Evolutionary conservation across 2,329 filamentous ascomycete species (phyloP).

Genomic region (Colletotrichum higginsianum): DNA sequence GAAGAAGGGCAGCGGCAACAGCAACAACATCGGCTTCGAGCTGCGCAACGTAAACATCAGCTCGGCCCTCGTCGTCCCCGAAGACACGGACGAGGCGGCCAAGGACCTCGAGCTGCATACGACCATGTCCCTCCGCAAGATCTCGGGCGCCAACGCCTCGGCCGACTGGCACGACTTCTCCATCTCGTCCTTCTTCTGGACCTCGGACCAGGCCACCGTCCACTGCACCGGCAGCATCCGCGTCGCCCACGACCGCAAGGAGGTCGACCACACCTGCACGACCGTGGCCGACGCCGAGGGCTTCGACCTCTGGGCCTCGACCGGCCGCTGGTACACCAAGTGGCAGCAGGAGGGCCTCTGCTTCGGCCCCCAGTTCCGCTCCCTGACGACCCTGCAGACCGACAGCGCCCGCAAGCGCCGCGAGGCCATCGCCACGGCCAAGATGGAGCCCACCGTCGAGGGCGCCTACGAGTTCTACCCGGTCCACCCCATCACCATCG

Average conservation of each 20-base stretch:
- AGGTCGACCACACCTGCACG: neutral
- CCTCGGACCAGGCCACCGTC: neutral
- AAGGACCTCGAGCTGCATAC: too few relatives aligned
- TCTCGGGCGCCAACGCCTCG: slow-evolving; percentile 13
- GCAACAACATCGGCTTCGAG: slow-evolving; percentile 34
- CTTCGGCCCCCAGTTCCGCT: slow-evolving; percentile 10
- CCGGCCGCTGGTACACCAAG: neutral
- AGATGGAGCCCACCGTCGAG: neutral
- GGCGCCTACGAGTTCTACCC: neutral
- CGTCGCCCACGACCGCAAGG: neutral
- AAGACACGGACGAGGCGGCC: slow-evolving; percentile 40
- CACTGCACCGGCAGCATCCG: slow-evolving; percentile 1
- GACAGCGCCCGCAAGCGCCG: neutral
- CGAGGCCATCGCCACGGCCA: neutral
- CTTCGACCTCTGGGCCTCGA: neutral
- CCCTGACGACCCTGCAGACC: too few relatives aligned
- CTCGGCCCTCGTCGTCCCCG: slow-evolving; percentile 50
- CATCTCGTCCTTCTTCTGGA: slow-evolving; percentile 46
- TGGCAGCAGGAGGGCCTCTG: neutral
- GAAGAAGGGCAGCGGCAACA: slow-evolving; percentile 1
- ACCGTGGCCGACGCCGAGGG: neutral
- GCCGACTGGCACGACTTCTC: slow-evolving; percentile 54
- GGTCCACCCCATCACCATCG: slow-evolving; percentile 8
- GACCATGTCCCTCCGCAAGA: slow-evolving; percentile 47
- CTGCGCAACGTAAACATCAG: slow-evolving; percentile 49